Conservation (phyloP, 768 basidiomycete species). For the Pleurotus djamor region DNA sequence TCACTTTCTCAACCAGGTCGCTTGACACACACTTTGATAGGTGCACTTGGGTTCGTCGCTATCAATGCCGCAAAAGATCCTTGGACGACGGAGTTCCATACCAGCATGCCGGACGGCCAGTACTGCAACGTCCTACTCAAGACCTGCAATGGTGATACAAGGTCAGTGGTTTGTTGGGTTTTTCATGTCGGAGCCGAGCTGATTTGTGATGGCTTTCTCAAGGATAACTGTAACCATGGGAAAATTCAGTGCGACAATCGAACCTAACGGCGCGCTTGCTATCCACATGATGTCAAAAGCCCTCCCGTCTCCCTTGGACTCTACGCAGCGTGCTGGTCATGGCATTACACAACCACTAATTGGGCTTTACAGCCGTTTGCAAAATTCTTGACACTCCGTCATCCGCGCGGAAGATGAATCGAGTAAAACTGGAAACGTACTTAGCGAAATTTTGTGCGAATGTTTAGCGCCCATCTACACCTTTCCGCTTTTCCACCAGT, state of each 20-base stretch:
- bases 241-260: not conserved
- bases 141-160: not conserved
- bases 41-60: conserved; percentile 43
- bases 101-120: conserved; percentile 38
- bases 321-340: no score
- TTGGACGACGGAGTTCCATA: conserved; percentile 43
- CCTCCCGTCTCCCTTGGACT: no score
- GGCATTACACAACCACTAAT: no score
- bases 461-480: no score
- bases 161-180: not conserved
- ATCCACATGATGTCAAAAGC: not conserved
- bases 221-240: not conserved
- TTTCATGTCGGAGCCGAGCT: not conserved
- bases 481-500: no score
- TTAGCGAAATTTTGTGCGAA: no score
- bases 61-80: conserved; percentile 45
- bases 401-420: no score
- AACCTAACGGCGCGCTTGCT: not conserved
- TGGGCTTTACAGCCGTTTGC: no score
- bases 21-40: conserved; percentile 16
- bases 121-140: conserved; percentile 26
- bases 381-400: no score
- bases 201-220: not conserved
- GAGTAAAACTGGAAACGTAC: no score
- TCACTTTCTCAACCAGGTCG: not conserved